Evolutionary conservation across 306 rosid genomes (phyloP).

Genomic region (cucumber (Cucumis sativus)): DNA sequence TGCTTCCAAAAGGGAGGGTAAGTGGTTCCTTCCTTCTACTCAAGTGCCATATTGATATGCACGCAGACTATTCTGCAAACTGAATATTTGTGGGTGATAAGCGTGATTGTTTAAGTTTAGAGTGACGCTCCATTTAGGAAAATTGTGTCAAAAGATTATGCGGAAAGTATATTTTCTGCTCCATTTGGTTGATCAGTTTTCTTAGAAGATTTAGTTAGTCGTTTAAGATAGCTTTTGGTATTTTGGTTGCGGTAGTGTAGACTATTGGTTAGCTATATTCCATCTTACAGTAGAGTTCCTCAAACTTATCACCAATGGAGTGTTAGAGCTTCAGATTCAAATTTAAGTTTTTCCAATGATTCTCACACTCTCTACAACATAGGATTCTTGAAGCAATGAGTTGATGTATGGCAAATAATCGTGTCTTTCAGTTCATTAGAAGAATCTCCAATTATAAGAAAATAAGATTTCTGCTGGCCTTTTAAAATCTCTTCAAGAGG

Average conservation of each 20-base stretch:
- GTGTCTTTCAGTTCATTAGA: neutral
- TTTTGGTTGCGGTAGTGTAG: neutral
- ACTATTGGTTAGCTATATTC: neutral
- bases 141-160: neutral
- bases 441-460: neutral
- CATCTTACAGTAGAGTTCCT: neutral
- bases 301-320: neutral
- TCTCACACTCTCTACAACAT: neutral
- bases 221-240: neutral
- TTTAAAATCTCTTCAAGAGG: neutral
- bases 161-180: neutral
- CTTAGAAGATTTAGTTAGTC: neutral
- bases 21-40: conserved; percentile 17
- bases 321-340: neutral
- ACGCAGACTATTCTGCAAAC: neutral
- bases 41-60: neutral
- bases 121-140: neutral
- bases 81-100: neutral
- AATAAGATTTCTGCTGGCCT: neutral
- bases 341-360: neutral
- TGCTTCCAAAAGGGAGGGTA: conserved; percentile 99
- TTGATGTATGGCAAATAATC: neutral
- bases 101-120: neutral
- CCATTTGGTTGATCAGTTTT: neutral
- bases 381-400: neutral